Evolutionary conservation across 2,329 filamentous ascomycete genomes (phyloP), one percentile per base, ranked within the genome.

Genomic region (Exserohilum rostratum): DNA sequence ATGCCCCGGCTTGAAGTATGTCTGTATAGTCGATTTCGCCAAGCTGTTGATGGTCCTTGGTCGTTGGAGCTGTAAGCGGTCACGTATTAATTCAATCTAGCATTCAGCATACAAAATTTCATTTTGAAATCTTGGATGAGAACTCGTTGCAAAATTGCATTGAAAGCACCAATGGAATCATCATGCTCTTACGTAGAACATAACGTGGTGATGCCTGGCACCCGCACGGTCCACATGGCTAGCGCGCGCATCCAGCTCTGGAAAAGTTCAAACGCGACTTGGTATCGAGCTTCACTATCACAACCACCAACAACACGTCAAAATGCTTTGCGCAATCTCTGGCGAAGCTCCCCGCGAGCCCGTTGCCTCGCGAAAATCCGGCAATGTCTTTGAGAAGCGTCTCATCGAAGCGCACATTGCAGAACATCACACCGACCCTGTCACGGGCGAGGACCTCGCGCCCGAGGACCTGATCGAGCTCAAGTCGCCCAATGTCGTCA

Each of bases 271-370:
- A 50, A 27, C 49, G 48, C 53, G 50, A 43, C 50, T 25, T 12
- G 27, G 27, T 35, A 33, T 15, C 48, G 27, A 35, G 47, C 42
- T 31, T 31, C 40, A 25, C 25, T 31, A 46, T 35, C 30, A 46
- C 42, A 18, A 38, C 27, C 30, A 50, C 38, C 9, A 35, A 35
- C 47, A 54, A 50, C 51, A 55, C 47, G 29, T 33, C 42, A 46
- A 35, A 33, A 73, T 73, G 71, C 69, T 73, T 38, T 74, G 71
- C 65, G 71, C 71, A 96, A 93, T 99, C 78, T 99, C 95, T 60
- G 95, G 95, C 79, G 93, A 97, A 85, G 88, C 91, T 80, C 93
- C 95, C 63, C 90, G 96, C 80, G 89, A 92, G 79, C 93, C 95
- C 51, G 93, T 98, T 65, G 90, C 92, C 71, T 99, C 95, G 72